These are phyloP conservation scores for Huiozyma naganishii DNA, from an alignment of 805 yeast species.

Conservation along the genomic window DNA sequence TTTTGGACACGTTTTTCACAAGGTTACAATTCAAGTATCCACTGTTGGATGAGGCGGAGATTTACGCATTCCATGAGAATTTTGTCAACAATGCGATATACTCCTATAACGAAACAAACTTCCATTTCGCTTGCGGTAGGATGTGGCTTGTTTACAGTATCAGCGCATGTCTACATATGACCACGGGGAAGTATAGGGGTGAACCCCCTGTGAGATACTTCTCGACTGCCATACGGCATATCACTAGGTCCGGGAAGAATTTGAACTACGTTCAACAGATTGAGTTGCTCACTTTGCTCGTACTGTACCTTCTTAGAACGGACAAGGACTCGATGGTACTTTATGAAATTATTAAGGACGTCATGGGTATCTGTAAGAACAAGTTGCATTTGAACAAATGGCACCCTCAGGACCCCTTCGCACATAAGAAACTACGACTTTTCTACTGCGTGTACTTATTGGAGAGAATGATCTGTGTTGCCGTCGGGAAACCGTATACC, in stretches of 20 bases:
- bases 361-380: slow-evolving; percentile 35
- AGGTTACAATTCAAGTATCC: slow-evolving; percentile 49
- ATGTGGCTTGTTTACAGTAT: slow-evolving; percentile 47
- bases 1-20: slow-evolving; percentile 45
- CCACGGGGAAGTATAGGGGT: slow-evolving; percentile 46
- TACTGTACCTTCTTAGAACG: slow-evolving; percentile 47
- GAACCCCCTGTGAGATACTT: slow-evolving; percentile 46
- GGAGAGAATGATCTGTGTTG: slow-evolving; percentile 51
- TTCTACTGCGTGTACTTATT: slow-evolving; percentile 58
- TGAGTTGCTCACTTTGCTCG: slow-evolving; percentile 42
- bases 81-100: slow-evolving; percentile 35
- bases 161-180: slow-evolving; percentile 40
- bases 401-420: slow-evolving; percentile 15
- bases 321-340: slow-evolving; percentile 48
- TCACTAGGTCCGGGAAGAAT: slow-evolving; percentile 34
- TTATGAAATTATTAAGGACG: slow-evolving; percentile 43
- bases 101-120: slow-evolving; percentile 26
- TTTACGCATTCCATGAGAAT: slow-evolving; percentile 39
- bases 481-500: slow-evolving; percentile 48
- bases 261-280: slow-evolving; percentile 36
- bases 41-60: slow-evolving; percentile 40
- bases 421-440: slow-evolving; percentile 37
- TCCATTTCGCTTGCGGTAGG: slow-evolving; percentile 44
- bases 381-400: slow-evolving; percentile 20
- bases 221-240: slow-evolving; percentile 48